A percentile compares a stretch with the other conserved stretches of the same genome.
Evolutionary conservation across 768 basidiomycete species (phyloP).

Genomic region (Mycena alexandri): DNA sequence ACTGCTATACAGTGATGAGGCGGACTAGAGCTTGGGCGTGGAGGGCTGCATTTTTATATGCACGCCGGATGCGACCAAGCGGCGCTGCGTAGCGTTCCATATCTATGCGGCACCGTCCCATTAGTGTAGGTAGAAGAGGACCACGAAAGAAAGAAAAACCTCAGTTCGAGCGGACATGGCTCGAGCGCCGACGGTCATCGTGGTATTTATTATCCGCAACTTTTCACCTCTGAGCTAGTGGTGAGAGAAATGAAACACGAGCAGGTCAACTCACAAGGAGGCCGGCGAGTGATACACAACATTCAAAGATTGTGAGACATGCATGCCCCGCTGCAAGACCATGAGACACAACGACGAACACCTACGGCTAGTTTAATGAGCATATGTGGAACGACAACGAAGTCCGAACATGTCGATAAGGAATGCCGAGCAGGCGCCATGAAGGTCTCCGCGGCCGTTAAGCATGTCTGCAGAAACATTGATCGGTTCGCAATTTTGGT

Average conservation of each 20-base stretch:
- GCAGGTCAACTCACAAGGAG: conserved; percentile 49
- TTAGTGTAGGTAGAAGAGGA: not conserved
- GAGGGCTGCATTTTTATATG: conserved; percentile 70
- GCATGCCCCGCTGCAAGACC: conserved; percentile 35
- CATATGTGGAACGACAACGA: not conserved
- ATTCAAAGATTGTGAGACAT: conserved; percentile 66
- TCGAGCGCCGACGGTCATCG: conserved; percentile 62
- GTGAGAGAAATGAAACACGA: not conserved
- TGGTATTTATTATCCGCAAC: conserved; percentile 65
- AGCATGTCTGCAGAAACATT: conserved; percentile 62
- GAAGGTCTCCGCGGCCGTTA: conserved; percentile 60
- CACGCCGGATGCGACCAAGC: conserved; percentile 66
- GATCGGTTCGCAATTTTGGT: not conserved
- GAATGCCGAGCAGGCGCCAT: conserved; percentile 68
- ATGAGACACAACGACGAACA: conserved; percentile 65
- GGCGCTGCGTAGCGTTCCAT: conserved; percentile 66
- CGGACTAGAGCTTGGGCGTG: conserved; percentile 16
- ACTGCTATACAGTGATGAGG: not conserved
- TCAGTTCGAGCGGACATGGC: conserved; percentile 64
- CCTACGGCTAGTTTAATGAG: conserved; percentile 42
- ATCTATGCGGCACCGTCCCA: conserved; percentile 53
- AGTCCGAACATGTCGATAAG: conserved; percentile 63
- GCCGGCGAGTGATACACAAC: conserved; percentile 72
- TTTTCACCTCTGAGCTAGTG: conserved; percentile 56
- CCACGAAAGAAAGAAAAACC: conserved; percentile 45